Percentiles rank a stretch among this genome's conserved stretches.
Evolutionary conservation across 2,329 filamentous ascomycete species (phyloP).

Genomic region (Fusarium sp.): DNA sequence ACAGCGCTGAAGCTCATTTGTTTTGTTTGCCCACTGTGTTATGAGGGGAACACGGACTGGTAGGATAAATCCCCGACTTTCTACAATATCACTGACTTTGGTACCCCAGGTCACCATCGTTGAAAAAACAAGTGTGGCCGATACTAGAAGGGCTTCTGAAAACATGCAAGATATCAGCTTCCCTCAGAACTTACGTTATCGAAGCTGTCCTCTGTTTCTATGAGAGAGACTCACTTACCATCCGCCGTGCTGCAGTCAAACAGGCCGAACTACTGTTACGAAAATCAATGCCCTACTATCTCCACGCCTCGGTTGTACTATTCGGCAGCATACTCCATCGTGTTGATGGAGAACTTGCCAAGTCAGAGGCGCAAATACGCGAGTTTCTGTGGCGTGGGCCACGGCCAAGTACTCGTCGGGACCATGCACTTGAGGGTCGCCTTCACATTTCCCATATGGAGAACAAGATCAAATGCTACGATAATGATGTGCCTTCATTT

Average conservation of each 20-base stretch:
- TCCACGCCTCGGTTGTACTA: slow-evolving; percentile 40
- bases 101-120: slow-evolving; percentile 24
- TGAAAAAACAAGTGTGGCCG: slow-evolving; percentile 40
- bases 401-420: slow-evolving; percentile 25
- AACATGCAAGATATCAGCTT: slow-evolving; percentile 13
- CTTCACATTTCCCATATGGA: slow-evolving; percentile 47
- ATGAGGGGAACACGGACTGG: slow-evolving; percentile 44
- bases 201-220: slow-evolving; percentile 42
- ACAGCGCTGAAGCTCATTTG: slow-evolving; percentile 39
- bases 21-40: slow-evolving; percentile 41
- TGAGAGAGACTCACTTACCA: slow-evolving; percentile 41
- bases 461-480: slow-evolving; percentile 46
- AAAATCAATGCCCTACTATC: slow-evolving; percentile 44
- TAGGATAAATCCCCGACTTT: not conserved
- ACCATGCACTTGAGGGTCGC: slow-evolving; percentile 41
- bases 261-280: slow-evolving; percentile 34
- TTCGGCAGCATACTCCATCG: slow-evolving; percentile 44
- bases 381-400: slow-evolving; percentile 34
- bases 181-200: slow-evolving; percentile 28
- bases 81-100: not conserved
- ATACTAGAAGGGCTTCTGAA: slow-evolving; percentile 28
- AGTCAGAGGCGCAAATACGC: slow-evolving; percentile 37
- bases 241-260: slow-evolving; percentile 36
- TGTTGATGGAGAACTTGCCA: slow-evolving; percentile 36
- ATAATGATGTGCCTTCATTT: slow-evolving; percentile 38